Evolutionary conservation across 495 filamentous ascomycete species (phyloP).

Genomic region (Neurospora sp.): DNA sequence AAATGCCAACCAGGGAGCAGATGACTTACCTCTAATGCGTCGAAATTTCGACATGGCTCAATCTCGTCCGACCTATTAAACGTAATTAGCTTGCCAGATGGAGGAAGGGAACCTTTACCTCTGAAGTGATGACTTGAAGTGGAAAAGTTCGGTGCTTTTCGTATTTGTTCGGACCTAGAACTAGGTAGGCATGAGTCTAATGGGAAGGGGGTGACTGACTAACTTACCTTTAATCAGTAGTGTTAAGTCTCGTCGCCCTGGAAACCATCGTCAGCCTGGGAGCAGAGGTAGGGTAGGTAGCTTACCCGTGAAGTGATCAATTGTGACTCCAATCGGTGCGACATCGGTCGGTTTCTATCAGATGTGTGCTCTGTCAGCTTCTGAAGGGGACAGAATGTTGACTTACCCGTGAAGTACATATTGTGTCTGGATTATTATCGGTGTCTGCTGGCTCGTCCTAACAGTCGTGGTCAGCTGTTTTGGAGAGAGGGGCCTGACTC

Average conservation of each 20-base stretch:
- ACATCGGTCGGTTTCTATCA: background rate
- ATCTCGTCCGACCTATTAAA: too few relatives aligned
- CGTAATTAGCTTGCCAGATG: too few relatives aligned
- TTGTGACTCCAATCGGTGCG: background rate
- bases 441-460: background rate
- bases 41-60: too few relatives aligned
- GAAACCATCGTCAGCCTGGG: background rate
- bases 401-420: background rate
- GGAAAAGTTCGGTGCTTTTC: too few relatives aligned
- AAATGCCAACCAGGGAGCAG: too few relatives aligned
- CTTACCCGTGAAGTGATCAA: background rate
- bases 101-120: too few relatives aligned
- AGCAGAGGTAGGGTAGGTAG: background rate
- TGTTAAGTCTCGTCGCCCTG: background rate
- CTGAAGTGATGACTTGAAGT: too few relatives aligned
- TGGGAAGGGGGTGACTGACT: background rate
- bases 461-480: background rate
- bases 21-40: too few relatives aligned
- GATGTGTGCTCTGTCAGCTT: background rate
- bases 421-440: background rate
- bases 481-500: background rate
- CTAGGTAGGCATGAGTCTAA: background rate
- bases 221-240: background rate
- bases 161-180: too few relatives aligned
- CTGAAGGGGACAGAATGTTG: background rate